phyloP scores from a whole-genome alignment of 805 yeast genomes.

The Candida taoyuanica region DNA sequence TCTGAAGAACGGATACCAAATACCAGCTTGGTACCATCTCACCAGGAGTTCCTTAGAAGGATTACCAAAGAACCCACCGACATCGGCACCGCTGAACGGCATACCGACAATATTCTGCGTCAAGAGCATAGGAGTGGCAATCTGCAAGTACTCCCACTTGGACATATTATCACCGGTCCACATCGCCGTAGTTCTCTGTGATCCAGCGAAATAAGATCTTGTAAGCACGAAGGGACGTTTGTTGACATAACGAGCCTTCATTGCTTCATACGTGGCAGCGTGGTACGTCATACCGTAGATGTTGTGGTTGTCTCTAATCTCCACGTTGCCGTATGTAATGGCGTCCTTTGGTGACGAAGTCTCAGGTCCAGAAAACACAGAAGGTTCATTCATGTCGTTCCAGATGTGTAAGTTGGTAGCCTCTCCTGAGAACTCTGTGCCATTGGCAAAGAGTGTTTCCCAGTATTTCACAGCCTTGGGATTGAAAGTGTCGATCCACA shows the following conservation, averaged over 20 bases:
- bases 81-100: conserved; percentile 95
- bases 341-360: conserved; percentile 82
- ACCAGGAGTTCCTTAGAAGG: conserved; percentile 76
- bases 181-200: conserved; percentile 86
- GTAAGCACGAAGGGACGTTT: conserved; percentile 86
- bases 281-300: conserved; percentile 76
- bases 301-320: conserved; percentile 90
- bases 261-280: conserved; percentile 70
- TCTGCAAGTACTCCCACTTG: conserved; percentile 79
- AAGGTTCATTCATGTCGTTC: conserved; percentile 99
- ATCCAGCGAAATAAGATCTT: conserved; percentile 83
- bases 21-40: conserved; percentile 95
- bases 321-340: conserved; percentile 75
- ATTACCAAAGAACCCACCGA: conserved; percentile 94
- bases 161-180: conserved; percentile 99
- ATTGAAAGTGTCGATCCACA: conserved; percentile 86
- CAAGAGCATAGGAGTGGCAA: conserved; percentile 83
- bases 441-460: conserved; percentile 48
- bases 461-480: conserved; percentile 59
- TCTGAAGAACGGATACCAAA: conserved; percentile 94
- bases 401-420: conserved; percentile 75
- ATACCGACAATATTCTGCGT: conserved; percentile 77
- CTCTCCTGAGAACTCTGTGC: conserved; percentile 40
- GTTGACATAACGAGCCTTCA: conserved; percentile 44
- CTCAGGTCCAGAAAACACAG: conserved; percentile 93